Base-by-base conservation (phyloP, 106 monocot genomes). In the Platanthera guangdongensis region DNA sequence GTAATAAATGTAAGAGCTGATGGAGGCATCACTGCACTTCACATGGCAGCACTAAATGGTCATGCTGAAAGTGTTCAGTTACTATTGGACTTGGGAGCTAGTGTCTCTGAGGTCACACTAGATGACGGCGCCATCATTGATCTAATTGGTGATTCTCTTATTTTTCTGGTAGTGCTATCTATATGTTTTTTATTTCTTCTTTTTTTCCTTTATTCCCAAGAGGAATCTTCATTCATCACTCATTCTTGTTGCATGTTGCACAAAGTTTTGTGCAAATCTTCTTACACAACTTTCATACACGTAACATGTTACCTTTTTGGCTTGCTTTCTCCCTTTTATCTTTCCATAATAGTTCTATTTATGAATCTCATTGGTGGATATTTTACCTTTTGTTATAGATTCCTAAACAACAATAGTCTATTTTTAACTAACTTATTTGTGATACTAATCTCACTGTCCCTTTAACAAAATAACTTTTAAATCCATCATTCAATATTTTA, bases 111-210 rank as follows among this genome's bases (percentile, higher is more conserved):
- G 16, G 73, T 82, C 55, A 94, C 91, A 21, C 74, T 94, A 15
- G 80, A 94, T 71, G 91, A 94, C 84, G 91, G 94, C n/a, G 76
- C 94, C 48, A 91, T 89, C 47, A 89, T 94, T 79, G 91, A 94
- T 70, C 78, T 94, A 18, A 87, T 94, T 53, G 94, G 94, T 88
- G 51, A 59, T 88, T 45, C 21, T 15, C 53, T 60, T 68, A 30
- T 72, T 28, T n/a, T 21, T 14, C 25, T 53, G 3, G 30, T 51
- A 76, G 11, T 53, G 3, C 54, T 51, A 76, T n/a, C 57, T 19
- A 19, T n/a, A 68, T 68, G 30, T 46, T 68, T 14, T 45, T 39
- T 68, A 9, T 3, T 32, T 16, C 21, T 32, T 65, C 11, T 19
- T 60, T 60, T 30, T 65, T 32, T 12, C 12, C 65, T 39, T 65